A percentile compares a stretch with the other conserved stretches of the same genome.
Conservation (phyloP, 306 rosid genomes). For the Prunus mongolica region DNA sequence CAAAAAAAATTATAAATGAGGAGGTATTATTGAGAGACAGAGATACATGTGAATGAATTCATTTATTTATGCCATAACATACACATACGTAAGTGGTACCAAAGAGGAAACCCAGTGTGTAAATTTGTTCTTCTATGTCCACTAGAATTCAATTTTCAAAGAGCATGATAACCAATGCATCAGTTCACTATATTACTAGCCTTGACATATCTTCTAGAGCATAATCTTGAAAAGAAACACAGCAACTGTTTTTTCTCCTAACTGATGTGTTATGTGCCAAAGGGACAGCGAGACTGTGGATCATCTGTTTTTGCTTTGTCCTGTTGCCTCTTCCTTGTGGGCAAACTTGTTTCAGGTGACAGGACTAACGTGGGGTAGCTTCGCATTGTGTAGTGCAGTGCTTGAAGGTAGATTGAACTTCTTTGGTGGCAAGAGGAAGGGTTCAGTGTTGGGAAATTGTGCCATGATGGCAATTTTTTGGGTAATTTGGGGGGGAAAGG, state of each 20-base stretch:
- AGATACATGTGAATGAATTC: neutral
- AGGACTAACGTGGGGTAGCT: no score
- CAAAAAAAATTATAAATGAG: neutral
- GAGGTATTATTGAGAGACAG: conserved; percentile 10
- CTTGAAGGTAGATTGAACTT: no score
- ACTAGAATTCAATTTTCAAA: neutral
- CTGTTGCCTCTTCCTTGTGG: no score
- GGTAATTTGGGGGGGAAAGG: no score
- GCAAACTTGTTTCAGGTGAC: no score
- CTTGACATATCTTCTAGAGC: neutral
- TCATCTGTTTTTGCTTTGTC: no score
- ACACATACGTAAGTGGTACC: neutral
- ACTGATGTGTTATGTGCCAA: neutral
- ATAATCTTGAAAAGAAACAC: neutral
- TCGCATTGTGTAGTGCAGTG: no score
- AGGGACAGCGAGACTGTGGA: neutral
- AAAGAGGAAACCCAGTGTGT: neutral
- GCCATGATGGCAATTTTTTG: neutral
- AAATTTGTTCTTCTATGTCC: neutral
- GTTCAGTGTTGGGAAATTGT: neutral
- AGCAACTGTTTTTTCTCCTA: neutral
- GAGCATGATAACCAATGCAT: neutral
- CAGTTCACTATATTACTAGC: neutral
- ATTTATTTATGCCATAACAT: neutral
- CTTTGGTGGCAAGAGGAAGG: no score